Evolutionary conservation across 2,329 filamentous ascomycete genomes (phyloP), one percentile per base, ranked within the genome.

Genomic region (Claviceps purpurea): DNA sequence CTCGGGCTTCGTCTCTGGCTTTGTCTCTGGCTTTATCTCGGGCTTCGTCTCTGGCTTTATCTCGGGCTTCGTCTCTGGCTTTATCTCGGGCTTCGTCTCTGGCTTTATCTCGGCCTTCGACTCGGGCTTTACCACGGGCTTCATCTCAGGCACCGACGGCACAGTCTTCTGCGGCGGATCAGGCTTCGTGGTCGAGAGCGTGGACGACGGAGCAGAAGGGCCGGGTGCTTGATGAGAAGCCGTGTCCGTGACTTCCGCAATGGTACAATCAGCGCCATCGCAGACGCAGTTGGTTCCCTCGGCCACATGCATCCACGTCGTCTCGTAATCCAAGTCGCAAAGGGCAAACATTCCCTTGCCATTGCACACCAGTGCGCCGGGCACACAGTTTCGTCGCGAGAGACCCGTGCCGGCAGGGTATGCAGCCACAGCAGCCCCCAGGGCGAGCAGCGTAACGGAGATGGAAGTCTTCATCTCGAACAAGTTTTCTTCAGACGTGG

Each of bases 321-420:
- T 14, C 47, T 11, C 3, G 41, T 14, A 8, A 42, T 46, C 34
- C 4, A 38, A 6, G 34, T 46, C 18, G 51, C 51, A 52, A 10
- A 52, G 18, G 11, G 38, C 51, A 37, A 52, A 52, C 47, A n/a
- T 16, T 20, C 10, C 18, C 34, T 7, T 37, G 41, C 51, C 51
- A n/a, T 52, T 40, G 47, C 51, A 52, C 14, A 52, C 34, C 18
- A 52, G 37, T 8, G 47, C 20, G 16, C 51, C 51, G 20, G 37
- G 51, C 18, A 37, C 34, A 37, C 51, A 52, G n/a, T 10, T 20
- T 14, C 41, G 47, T 4, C 34, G 30, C 26, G 14, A 30, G 22
- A 52, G 10, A 18, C 13, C 14, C 3, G 16, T n/a, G 22, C 24
- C 41, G 41, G 30, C 47, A 10, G 51, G 51, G 37, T 45, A 52